phyloP scores from a whole-genome alignment of 1,284 basidiomycete species.

The Trichosporon sp. region DNA sequence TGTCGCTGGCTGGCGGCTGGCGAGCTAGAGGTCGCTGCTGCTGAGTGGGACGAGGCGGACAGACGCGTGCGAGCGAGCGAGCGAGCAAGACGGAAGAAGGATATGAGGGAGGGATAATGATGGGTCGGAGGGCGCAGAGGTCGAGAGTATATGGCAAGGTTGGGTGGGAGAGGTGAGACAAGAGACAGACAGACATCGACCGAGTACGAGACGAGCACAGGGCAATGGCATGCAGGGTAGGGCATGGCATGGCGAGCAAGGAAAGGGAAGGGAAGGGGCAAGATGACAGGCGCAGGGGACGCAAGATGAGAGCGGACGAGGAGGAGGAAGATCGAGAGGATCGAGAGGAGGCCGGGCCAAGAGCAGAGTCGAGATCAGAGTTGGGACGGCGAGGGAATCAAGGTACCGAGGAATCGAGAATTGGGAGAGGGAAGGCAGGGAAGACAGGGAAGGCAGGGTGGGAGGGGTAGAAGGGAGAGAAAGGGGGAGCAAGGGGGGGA shows the following conservation, averaged over 20 bases:
- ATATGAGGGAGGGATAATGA: background rate
- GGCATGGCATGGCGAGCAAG: too few relatives aligned
- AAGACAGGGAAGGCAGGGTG: too few relatives aligned
- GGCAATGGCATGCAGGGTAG: background rate
- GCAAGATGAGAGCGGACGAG: background rate
- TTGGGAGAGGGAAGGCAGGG: background rate
- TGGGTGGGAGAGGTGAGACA: background rate
- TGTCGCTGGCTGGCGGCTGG: background rate
- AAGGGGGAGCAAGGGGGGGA: background rate
- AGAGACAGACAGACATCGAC: too few relatives aligned
- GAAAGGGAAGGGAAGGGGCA: too few relatives aligned
- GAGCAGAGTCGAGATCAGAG: background rate
- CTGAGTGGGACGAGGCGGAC: background rate
- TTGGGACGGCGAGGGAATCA: background rate
- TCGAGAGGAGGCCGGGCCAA: too few relatives aligned
- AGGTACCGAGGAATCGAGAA: background rate
- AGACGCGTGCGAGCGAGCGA: background rate
- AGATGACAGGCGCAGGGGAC: background rate
- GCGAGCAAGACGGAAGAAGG: background rate
- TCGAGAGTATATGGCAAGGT: background rate
- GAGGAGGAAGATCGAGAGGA: background rate
- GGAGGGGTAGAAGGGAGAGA: background rate
- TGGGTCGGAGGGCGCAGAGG: background rate
- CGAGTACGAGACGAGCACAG: background rate
- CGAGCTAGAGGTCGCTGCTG: background rate